Evolutionary conservation across 2,329 filamentous ascomycete species (phyloP), one percentile per base, ranked within the genome.

Genomic region (Calonectria pteridis): DNA sequence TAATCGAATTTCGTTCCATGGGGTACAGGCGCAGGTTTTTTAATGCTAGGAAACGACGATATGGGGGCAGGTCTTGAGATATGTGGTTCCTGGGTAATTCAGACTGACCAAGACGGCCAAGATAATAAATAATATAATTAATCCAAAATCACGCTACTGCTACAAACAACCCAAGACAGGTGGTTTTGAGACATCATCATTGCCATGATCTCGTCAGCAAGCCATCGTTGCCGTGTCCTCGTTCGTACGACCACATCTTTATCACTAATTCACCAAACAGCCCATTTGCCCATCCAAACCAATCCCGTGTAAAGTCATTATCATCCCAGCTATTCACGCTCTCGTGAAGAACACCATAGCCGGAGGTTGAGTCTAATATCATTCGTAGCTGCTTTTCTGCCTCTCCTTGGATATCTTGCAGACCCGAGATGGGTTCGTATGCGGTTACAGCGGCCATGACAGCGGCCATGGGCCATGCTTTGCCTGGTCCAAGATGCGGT

Each of bases 401-500:
- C 23, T 62, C 55, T 1, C 23, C 23, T 40, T 37, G 23, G 33
- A 62, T 29, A 20, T 62, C 55, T 14, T 37, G 20, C 10, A 62
- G 23, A 2, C 55, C 55, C 20, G 55, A 62, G 9, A 62, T 37
- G 14, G 55, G 35, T 6, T 62, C 55, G 10, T 62, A 62, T 9
- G 55, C 55, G 2, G 55, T 62, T 35, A 40, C 20, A 1, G n/a
- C 55, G 7, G 55, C 55, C 55, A 40, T 26, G 0, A 62, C 55
- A 62, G 55, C 55, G 20, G 55, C 55, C 55, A 62, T 62, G 23
- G 55, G 55, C 55, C 55, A 62, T 40, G 55, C 55, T n/a, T 62
- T 62, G 35, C 55, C 55, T 6, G 55, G 55, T 40, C 55, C 55
- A 28, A 62, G 35, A 26, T 62, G 55, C 20, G 55, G 55, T 4